These are phyloP conservation scores for Brassica rapa DNA, from an alignment of 345 rosid species.

Conservation along the genomic window DNA sequence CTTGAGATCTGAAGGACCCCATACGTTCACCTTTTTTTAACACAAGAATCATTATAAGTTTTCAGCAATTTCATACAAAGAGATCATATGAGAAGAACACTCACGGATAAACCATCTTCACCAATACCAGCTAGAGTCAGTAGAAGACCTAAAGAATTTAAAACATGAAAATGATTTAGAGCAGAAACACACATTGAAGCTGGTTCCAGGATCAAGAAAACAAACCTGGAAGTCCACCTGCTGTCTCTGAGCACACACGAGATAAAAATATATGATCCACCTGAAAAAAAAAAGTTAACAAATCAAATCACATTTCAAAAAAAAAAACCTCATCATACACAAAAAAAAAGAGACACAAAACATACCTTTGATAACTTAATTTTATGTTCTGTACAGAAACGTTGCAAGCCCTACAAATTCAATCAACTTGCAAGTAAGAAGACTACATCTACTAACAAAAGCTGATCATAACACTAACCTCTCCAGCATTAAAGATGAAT, in stretches of 20 bases:
- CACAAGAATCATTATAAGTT: background rate
- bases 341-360: background rate
- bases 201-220: slow-evolving; percentile 11
- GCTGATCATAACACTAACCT: slow-evolving; percentile 50
- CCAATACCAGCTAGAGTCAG: slow-evolving; percentile 91
- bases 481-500: slow-evolving; percentile 97
- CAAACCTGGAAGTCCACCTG: slow-evolving; percentile 97
- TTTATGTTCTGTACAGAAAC: slow-evolving; percentile 94
- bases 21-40: slow-evolving; percentile 78
- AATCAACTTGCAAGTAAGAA: slow-evolving; percentile 8
- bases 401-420: slow-evolving; percentile 73
- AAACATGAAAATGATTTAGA: slow-evolving; percentile 5
- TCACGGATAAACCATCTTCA: slow-evolving; percentile 92
- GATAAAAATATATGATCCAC: slow-evolving; percentile 96
- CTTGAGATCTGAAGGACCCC: slow-evolving; percentile 98
- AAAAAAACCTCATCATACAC: background rate
- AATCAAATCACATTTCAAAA: slow-evolving; percentile 25
- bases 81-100: slow-evolving; percentile 45
- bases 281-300: slow-evolving; percentile 47
- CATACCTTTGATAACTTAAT: slow-evolving; percentile 89
- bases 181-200: background rate
- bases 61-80: slow-evolving; percentile 32
- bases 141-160: slow-evolving; percentile 63
- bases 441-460: background rate
- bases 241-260: slow-evolving; percentile 95